Conservation (phyloP, 192 early-diverging fungal species). For the Piromyces sp. region DNA sequence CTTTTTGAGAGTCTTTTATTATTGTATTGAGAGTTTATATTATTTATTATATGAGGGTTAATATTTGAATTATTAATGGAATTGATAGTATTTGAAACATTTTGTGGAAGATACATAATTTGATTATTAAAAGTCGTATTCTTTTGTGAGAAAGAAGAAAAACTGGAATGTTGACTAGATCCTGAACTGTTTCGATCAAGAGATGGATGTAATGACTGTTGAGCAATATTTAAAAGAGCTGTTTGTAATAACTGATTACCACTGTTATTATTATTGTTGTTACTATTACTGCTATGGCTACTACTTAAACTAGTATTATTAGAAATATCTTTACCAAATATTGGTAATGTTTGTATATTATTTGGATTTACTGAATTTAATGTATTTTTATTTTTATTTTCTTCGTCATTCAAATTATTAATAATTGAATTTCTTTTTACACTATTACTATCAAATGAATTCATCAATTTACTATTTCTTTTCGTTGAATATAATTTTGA, state of each 20-base stretch:
- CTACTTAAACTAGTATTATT: not conserved
- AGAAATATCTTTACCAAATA: too few relatives aligned
- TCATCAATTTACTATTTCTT: too few relatives aligned
- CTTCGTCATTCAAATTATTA: not conserved
- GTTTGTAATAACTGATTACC: not conserved
- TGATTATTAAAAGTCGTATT: not conserved
- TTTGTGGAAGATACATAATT: not conserved
- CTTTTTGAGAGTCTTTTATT: too few relatives aligned
- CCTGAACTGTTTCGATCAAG: not conserved
- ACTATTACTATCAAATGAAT: not conserved
- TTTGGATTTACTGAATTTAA: too few relatives aligned
- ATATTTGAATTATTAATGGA: not conserved
- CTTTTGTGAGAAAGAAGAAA: not conserved
- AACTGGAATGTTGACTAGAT: not conserved
- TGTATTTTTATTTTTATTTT: not conserved
- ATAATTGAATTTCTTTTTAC: not conserved
- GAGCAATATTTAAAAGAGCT: not conserved
- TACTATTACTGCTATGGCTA: not conserved
- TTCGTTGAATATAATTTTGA: too few relatives aligned
- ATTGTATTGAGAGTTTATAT: too few relatives aligned
- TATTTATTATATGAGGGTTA: too few relatives aligned
- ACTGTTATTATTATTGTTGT: not conserved
- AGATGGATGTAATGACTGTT: not conserved
- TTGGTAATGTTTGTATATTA: too few relatives aligned
- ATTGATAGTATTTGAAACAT: not conserved